Base-by-base conservation (phyloP, 2,329 filamentous ascomycete species). In the Colletotrichum neosansevieriae region DNA sequence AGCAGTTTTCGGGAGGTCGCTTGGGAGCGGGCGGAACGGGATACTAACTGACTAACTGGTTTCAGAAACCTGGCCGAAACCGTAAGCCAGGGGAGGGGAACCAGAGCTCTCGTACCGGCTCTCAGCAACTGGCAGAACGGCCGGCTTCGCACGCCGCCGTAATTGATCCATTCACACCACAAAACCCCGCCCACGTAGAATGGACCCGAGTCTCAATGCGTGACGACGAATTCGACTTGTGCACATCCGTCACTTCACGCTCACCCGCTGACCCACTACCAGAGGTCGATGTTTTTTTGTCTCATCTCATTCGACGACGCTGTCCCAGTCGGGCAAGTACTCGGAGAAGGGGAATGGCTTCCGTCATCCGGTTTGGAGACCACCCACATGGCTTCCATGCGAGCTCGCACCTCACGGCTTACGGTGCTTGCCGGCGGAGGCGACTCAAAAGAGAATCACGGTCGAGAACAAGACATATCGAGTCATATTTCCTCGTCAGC, bases 1-100 rank as follows among this genome's bases (percentile, higher is more conserved):
- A 47, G 54, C 49, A 65, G 42, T 68, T 65, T 68, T 56, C 60
- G 61, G 61, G 65, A 56, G 61, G 65, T 68, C 40, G 61, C 47
- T 21, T 56, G 24, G 47, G 54, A 15, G 53, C 54, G 47, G 54
- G 49, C 49, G 61, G 54, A 49, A 29, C 65, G 61, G 61, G 38
- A 42, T n/a, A 65, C 65, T 68, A 68, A 64, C 65, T 50, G 29
- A 65, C 65, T 68, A 68, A 64, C 65, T 50, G 29, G 44, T 65
- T 68, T 54, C 13, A 63, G 65, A 51, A 45, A 34, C 24, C 61
- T 17, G n/a, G 49, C 65, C 65, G 65, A 63, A 32, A 58, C 59
- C 54, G 47, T 44, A 65, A 53, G 24, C 54, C 61, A 64, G 60
- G 47, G 53, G 38, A 64, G 60, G 47, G 53, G 38, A 32, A 32